phyloP scores from a whole-genome alignment of 352 stramenopile species.

The Pythium aquatile region DNA sequence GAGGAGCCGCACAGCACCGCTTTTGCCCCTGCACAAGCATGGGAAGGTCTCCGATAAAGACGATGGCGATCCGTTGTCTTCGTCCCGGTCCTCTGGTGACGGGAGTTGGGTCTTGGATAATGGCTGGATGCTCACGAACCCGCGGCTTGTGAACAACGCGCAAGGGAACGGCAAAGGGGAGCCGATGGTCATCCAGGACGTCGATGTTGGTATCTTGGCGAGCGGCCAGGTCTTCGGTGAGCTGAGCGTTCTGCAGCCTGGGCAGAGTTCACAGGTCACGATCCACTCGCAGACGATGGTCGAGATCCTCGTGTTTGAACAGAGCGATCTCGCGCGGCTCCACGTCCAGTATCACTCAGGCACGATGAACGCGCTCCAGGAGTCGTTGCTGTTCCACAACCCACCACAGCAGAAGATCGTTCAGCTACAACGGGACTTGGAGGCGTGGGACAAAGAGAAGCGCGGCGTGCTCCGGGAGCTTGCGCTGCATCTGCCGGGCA shows the following conservation, averaged over 20 bases:
- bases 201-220: conserved; percentile 57
- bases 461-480: conserved; percentile 48
- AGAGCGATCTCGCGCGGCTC: conserved; percentile 49
- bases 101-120: conserved; percentile 80
- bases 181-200: conserved; percentile 32
- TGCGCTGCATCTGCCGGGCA: conserved; percentile 22
- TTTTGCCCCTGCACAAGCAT: neutral
- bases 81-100: conserved; percentile 32
- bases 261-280: conserved; percentile 58
- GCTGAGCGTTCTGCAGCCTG: conserved; percentile 64
- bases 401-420: conserved; percentile 71
- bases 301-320: conserved; percentile 57
- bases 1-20: neutral
- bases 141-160: conserved; percentile 53
- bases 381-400: conserved; percentile 79
- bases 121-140: conserved; percentile 80
- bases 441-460: conserved; percentile 52
- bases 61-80: conserved; percentile 31
- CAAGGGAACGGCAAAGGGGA: conserved; percentile 25
- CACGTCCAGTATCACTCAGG: conserved; percentile 69
- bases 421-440: conserved; percentile 53
- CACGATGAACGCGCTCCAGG: conserved; percentile 75
- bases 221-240: conserved; percentile 74
- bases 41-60: conserved; percentile 1
- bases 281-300: conserved; percentile 64